These are phyloP conservation scores for Recurvomyces mirabilis DNA, from an alignment of 495 filamentous ascomycete species.

Conservation along the genomic window DNA sequence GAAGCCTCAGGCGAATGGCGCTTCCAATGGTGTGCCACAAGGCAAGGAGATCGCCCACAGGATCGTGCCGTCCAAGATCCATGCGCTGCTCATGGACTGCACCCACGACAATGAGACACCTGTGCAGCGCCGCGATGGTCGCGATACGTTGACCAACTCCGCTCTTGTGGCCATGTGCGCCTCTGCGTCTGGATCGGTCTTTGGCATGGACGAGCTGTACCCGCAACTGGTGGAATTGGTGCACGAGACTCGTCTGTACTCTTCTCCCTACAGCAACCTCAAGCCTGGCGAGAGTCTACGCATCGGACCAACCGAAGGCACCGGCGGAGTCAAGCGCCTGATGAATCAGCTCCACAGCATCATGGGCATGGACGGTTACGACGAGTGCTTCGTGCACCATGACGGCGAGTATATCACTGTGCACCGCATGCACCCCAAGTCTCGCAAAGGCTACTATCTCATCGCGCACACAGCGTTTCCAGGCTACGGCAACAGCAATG, in stretches of 20 bases:
- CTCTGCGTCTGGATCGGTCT: conserved; percentile 84
- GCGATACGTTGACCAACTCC: conserved; percentile 91
- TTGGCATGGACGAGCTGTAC: conserved; percentile 98
- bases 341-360: conserved; percentile 83
- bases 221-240: conserved; percentile 85
- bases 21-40: conserved; percentile 31
- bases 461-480: conserved; percentile 93
- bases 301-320: conserved; percentile 45
- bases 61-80: conserved; percentile 71
- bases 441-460: conserved; percentile 83
- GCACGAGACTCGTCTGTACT: conserved; percentile 70
- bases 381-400: conserved; percentile 93
- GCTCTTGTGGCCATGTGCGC: conserved; percentile 93
- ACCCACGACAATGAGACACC: conserved; percentile 98
- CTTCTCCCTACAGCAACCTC: conserved; percentile 54
- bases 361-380: conserved; percentile 89
- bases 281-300: conserved; percentile 40
- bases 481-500: conserved; percentile 70
- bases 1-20: conserved; percentile 31
- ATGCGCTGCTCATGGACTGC: conserved; percentile 97
- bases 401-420: conserved; percentile 93
- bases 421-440: conserved; percentile 83
- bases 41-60: conserved; percentile 51
- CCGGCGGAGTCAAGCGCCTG: conserved; percentile 78
- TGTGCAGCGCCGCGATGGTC: conserved; percentile 86